A percentile compares a stretch with the other conserved stretches of the same genome.
phyloP scores from a whole-genome alignment of 805 yeast species.

The Kazachstania psychrophila region DNA sequence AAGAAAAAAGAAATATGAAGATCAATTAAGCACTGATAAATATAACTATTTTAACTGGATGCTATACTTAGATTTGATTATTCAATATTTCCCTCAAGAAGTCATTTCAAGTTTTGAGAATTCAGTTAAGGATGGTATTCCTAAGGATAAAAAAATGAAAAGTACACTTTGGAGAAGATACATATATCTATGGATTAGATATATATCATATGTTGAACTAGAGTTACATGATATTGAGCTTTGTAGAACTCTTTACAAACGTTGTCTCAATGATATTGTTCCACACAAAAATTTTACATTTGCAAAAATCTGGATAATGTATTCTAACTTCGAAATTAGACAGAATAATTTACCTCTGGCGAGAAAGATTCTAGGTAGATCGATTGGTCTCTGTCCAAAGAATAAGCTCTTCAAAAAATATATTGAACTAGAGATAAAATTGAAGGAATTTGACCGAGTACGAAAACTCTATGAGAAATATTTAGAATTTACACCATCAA shows the following conservation, averaged over 20 bases:
- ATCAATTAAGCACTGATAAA: slow-evolving; percentile 38
- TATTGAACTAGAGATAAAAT: slow-evolving; percentile 52
- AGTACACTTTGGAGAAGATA: slow-evolving; percentile 58
- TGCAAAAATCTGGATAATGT: slow-evolving; percentile 64
- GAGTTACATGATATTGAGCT: slow-evolving; percentile 32
- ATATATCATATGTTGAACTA: slow-evolving; percentile 54
- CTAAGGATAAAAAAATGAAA: slow-evolving; percentile 25
- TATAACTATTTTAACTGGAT: slow-evolving; percentile 77
- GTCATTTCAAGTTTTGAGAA: slow-evolving; percentile 9
- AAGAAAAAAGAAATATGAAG: slow-evolving; percentile 48
- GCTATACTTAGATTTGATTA: slow-evolving; percentile 49
- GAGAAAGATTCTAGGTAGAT: slow-evolving; percentile 60
- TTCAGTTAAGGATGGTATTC: slow-evolving; percentile 14
- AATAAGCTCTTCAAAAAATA: slow-evolving; percentile 51
- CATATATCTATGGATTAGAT: slow-evolving; percentile 60
- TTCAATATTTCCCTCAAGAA: slow-evolving; percentile 27
- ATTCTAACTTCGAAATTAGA: slow-evolving; percentile 66
- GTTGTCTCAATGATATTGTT: slow-evolving; percentile 36
- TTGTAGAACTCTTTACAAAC: slow-evolving; percentile 44
- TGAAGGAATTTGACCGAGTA: slow-evolving; percentile 76
- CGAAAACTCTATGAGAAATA: slow-evolving; percentile 61
- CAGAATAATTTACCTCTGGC: slow-evolving; percentile 43
- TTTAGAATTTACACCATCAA: slow-evolving; percentile 25
- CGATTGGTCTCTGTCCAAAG: slow-evolving; percentile 62
- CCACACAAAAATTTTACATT: slow-evolving; percentile 59